Evolutionary conservation across 2,329 filamentous ascomycete genomes (phyloP), one percentile per base, ranked within the genome.

Genomic region (Phaeosphaeriaceae sp.): DNA sequence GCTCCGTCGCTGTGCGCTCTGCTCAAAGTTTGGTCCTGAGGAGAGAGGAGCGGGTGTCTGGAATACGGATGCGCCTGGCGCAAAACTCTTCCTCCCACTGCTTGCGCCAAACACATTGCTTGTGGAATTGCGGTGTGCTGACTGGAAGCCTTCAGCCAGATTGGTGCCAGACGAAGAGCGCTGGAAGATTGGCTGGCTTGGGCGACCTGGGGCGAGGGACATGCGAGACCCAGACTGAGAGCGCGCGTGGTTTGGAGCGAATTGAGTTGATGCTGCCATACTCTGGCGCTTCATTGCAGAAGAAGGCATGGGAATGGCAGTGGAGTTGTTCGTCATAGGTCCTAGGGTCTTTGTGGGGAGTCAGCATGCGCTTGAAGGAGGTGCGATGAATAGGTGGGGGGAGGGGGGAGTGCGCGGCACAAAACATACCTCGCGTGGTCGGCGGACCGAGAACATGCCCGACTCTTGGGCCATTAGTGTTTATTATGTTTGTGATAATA

Each of bases 211-310:
- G 63, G 91, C 92, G 54, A 96, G 90, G 63, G 92, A 93, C 72
- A 95, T 88, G 66, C 89, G 86, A 70, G 87, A 88, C 68, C 87
- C 88, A 55, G 92, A 96, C 64, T 90, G 84, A 21, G 90, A 91
- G 63, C 93, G 90, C 61, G 80, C 85, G 70, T 87, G 86, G 46
- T 82, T 81, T 46, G 86, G 85, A 66, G 84, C 87, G 12, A 59
- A 68, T 37, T 63, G 37, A 83, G 84, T 49, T 80, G 79, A 66
- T 8, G 30, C 29, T 30, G 18, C 26, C 26, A 91, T 92, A 68
- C 87, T 94, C 23, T 90, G 89, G 73, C 94, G 90, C 79, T 99
- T 99, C 83, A 99, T 88, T 33, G 92, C 90, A 33, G 93, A 97
- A 21, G 89, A 83, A 7, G 94, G 93, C 76, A 96, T 91, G 16